Evolutionary conservation across 306 rosid genomes (phyloP).

Genomic region (cucumber (Cucumis sativus)): DNA sequence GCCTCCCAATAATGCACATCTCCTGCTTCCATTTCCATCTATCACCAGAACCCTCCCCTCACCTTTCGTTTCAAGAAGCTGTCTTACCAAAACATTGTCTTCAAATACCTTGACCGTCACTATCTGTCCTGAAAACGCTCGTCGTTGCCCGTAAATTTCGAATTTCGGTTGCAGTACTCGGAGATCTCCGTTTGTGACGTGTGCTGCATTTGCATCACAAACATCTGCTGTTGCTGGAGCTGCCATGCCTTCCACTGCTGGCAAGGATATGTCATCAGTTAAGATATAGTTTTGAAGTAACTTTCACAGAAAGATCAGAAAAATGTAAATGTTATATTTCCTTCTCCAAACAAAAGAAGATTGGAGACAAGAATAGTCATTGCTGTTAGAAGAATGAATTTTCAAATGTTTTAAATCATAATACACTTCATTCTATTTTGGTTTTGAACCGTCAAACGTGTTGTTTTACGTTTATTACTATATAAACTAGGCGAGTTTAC

Average conservation of each 20-base stretch:
- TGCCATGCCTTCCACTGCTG: slow-evolving; percentile 11
- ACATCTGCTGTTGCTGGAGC: slow-evolving; percentile 25
- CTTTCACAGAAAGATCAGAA: background rate
- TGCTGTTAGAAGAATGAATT: background rate
- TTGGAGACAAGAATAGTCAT: background rate
- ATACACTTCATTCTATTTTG: background rate
- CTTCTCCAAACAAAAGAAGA: background rate
- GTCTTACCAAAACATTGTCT: slow-evolving; percentile 61
- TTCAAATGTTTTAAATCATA: background rate
- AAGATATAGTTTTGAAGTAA: background rate
- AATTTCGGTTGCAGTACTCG: slow-evolving; percentile 42
- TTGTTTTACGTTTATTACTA: background rate
- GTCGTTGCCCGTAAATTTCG: slow-evolving; percentile 34
- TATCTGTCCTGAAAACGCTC: slow-evolving; percentile 44
- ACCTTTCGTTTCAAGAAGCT: slow-evolving; percentile 44
- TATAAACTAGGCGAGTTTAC: background rate
- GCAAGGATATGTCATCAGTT: background rate
- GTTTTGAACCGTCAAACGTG: background rate
- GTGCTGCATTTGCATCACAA: slow-evolving; percentile 30
- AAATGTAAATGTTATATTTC: background rate
- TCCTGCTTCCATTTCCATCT: slow-evolving; percentile 39
- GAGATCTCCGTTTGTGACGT: slow-evolving; percentile 27
- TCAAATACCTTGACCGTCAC: slow-evolving; percentile 60
- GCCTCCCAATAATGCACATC: slow-evolving; percentile 45
- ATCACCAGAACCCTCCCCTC: slow-evolving; percentile 41